A percentile compares a stretch with the other conserved stretches of the same genome.
Conservation (phyloP, 2,329 filamentous ascomycete genomes). For the Hymenoscyphus linearis region DNA sequence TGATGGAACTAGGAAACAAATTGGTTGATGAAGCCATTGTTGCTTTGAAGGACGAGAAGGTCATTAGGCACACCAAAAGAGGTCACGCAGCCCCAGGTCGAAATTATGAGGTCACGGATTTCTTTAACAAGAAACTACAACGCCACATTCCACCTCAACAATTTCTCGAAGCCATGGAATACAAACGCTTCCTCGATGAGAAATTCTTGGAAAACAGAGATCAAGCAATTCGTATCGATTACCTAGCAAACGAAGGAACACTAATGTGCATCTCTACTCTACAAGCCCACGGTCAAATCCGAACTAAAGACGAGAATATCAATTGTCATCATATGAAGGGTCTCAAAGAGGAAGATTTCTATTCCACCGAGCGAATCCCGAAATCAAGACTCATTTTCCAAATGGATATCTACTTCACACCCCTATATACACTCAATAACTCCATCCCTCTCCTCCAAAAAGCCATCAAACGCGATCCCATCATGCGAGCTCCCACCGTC, state of each 20-base stretch:
- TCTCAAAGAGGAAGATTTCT: conserved; percentile 60
- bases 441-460: conserved; percentile 39
- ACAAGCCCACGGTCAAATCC: conserved; percentile 52
- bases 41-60: conserved; percentile 22
- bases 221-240: conserved; percentile 42
- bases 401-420: conserved; percentile 54
- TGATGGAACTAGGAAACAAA: conserved; percentile 28
- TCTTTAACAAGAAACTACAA: conserved; percentile 50
- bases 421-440: conserved; percentile 51
- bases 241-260: conserved; percentile 55
- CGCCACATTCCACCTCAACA: conserved; percentile 51
- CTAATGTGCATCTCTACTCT: conserved; percentile 64
- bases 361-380: conserved; percentile 64
- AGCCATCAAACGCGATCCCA: conserved; percentile 26
- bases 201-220: conserved; percentile 33
- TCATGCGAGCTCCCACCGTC: conserved; percentile 36
- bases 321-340: conserved; percentile 60
- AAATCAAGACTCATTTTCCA: conserved; percentile 61
- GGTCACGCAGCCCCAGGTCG: conserved; percentile 50
- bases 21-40: conserved; percentile 21
- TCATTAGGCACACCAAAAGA: conserved; percentile 54
- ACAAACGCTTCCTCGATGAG: conserved; percentile 56
- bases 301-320: conserved; percentile 48
- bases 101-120: conserved; percentile 59
- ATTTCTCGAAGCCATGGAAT: conserved; percentile 51